A percentile compares a stretch with the other conserved stretches of the same genome.
Evolutionary conservation across 2,329 filamentous ascomycete species (phyloP).

Genomic region (Ceratocystis harringtonii): DNA sequence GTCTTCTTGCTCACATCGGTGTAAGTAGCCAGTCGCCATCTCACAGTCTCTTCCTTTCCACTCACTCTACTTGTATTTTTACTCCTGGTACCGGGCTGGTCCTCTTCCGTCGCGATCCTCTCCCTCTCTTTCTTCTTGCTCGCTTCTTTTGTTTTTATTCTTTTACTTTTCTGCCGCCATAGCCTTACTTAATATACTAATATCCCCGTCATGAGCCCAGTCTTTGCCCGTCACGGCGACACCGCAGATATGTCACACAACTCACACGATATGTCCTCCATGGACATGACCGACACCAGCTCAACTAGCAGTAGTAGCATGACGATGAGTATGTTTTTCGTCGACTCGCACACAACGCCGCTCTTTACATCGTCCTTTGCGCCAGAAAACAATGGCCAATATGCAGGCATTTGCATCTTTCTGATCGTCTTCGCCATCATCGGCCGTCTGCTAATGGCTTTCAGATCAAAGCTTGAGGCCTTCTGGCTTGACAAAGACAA

Average conservation of each 20-base stretch:
- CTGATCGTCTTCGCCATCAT: conserved; percentile 59
- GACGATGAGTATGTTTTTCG: conserved; percentile 44
- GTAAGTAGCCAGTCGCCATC: neutral
- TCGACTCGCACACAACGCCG: conserved; percentile 34
- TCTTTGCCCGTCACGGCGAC: conserved; percentile 11
- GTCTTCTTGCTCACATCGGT: no score
- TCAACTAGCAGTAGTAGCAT: conserved; percentile 9
- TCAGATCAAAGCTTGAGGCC: conserved; percentile 47
- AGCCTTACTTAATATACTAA: conserved; percentile 1
- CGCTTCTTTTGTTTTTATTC: neutral
- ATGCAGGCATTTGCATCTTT: conserved; percentile 86
- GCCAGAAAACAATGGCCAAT: conserved; percentile 51
- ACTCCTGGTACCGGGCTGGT: neutral
- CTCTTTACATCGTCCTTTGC: conserved; percentile 56
- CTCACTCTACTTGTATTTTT: neutral
- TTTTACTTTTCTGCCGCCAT: neutral
- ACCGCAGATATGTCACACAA: neutral
- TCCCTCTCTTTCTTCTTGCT: neutral
- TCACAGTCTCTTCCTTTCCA: neutral
- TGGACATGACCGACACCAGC: conserved; percentile 11
- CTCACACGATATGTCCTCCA: conserved; percentile 8
- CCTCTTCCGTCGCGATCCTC: neutral
- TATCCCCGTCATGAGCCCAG: conserved; percentile 3
- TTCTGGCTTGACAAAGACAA: conserved; percentile 57
- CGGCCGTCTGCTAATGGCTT: conserved; percentile 56